A percentile compares a stretch with the other conserved stretches of the same genome.
phyloP scores from a whole-genome alignment of 441 rosid species.

The Jatropha podagrica region DNA sequence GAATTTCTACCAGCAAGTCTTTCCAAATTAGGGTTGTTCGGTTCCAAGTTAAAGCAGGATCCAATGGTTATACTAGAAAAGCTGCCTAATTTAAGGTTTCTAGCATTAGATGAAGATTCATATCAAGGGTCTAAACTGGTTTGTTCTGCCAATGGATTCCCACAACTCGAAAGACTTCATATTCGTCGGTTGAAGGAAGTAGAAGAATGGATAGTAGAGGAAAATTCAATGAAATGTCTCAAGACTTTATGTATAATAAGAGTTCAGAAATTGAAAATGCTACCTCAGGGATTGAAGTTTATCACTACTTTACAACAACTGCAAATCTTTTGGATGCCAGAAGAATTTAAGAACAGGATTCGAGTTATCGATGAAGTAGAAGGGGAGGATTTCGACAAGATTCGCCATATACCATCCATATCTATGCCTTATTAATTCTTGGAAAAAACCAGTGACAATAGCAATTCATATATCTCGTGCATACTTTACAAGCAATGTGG shows the following conservation, averaged over 20 bases:
- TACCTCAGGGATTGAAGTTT: not conserved
- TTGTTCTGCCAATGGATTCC: not conserved
- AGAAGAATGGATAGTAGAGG: conserved; percentile 4
- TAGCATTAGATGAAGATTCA: not conserved
- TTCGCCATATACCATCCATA: not conserved
- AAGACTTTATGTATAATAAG: not conserved
- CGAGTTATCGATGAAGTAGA: not conserved
- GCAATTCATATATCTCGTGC: too few species aligned
- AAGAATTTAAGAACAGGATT: conserved; percentile 2
- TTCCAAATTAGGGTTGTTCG: not conserved
- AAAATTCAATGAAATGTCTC: conserved; percentile 2
- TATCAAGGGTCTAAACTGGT: conserved; percentile 5
- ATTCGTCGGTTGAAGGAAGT: not conserved
- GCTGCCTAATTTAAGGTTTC: not conserved
- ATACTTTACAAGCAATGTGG: too few species aligned
- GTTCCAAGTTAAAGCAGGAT: not conserved
- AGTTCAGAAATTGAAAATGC: not conserved
- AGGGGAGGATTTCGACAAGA: conserved; percentile 7
- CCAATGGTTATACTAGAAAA: conserved; percentile 9
- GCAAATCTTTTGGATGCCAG: not conserved
- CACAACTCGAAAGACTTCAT: not conserved
- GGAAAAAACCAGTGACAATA: too few species aligned
- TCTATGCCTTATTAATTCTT: not conserved
- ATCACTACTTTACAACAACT: not conserved
- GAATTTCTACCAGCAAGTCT: conserved; percentile 4